These are phyloP conservation scores for Neurospora terricola DNA, from an alignment of 495 filamentous ascomycete species.

Conservation along the genomic window DNA sequence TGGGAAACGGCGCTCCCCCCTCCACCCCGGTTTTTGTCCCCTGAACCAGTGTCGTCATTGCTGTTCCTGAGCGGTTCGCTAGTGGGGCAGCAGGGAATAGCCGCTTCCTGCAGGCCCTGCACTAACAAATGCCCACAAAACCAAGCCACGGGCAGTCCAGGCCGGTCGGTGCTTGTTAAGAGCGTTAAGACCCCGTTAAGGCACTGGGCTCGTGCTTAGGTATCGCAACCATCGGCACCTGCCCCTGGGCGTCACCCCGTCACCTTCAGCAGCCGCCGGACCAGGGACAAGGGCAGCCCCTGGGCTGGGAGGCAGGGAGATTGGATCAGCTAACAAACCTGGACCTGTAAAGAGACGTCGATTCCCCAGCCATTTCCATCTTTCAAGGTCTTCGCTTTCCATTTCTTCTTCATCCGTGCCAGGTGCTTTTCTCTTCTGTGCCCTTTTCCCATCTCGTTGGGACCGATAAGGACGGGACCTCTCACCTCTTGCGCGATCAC, in stretches of 20 bases:
- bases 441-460: not conserved
- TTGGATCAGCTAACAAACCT: not conserved
- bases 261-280: not conserved
- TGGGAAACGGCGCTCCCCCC: not conserved
- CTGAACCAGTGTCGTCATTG: not conserved
- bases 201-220: not conserved
- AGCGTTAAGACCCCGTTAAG: not conserved
- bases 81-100: not conserved
- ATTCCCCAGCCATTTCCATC: not conserved
- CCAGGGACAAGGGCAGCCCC: not conserved
- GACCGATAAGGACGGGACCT: not conserved
- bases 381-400: not conserved
- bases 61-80: not conserved
- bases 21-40: not conserved
- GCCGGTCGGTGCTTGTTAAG: not conserved
- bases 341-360: not conserved
- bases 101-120: not conserved
- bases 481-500: not conserved
- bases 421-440: too few relatives aligned
- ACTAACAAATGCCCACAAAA: not conserved
- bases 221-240: not conserved
- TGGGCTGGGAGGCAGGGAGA: not conserved
- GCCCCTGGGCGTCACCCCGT: not conserved
- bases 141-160: not conserved
- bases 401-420: not conserved